These are phyloP conservation scores for Trapa incisa DNA, from an alignment of 345 rosid genomes.

Conservation along the genomic window DNA sequence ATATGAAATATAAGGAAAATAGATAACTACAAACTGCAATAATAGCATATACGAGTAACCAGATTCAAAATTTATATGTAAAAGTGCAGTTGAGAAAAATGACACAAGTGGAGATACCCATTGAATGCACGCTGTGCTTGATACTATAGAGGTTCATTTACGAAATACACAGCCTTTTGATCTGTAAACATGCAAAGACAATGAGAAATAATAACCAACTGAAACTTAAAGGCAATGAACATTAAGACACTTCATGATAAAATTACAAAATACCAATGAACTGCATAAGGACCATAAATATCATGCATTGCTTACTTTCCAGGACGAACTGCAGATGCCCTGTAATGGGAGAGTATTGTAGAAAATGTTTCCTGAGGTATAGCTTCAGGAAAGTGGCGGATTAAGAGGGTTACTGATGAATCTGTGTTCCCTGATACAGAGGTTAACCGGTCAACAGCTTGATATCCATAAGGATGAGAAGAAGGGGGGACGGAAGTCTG, in stretches of 20 bases:
- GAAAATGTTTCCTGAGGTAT: constrained; percentile 60
- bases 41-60: background rate
- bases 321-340: constrained; percentile 72
- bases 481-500: constrained; percentile 4
- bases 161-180: constrained; percentile 72
- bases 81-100: background rate
- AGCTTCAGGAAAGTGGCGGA: constrained; percentile 77
- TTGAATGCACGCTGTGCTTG: constrained; percentile 76
- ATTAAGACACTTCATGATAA: background rate
- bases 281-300: background rate
- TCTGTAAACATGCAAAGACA: constrained; percentile 21
- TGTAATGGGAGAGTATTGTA: constrained; percentile 71
- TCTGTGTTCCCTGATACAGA: constrained; percentile 7
- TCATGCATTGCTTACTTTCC: constrained; percentile 34
- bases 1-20: constrained; percentile 2
- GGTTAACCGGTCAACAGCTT: constrained; percentile 2
- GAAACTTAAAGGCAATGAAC: background rate
- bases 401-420: constrained; percentile 29
- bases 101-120: constrained; percentile 34
- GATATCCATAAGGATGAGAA: constrained; percentile 7
- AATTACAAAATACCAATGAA: background rate
- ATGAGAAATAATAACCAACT: background rate
- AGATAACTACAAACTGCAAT: constrained; percentile 5
- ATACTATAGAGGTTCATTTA: constrained; percentile 53
- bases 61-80: background rate